Conservation (phyloP, 2,329 filamentous ascomycete species). For the Xylariales sp. region DNA sequence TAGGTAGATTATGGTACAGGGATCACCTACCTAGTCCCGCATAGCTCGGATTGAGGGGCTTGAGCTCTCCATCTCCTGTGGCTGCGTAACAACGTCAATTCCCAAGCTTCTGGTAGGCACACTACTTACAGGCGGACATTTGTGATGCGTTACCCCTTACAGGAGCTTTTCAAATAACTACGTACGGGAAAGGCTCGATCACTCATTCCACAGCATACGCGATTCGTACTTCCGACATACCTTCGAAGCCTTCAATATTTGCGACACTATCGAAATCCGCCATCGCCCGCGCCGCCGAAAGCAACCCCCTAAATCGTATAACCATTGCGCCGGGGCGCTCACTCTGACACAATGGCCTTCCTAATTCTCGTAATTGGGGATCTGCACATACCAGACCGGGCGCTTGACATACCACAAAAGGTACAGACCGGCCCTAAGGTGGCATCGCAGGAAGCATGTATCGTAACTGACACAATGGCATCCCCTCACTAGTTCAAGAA, state of each 20-base stretch:
- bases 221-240: neutral
- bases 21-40: neutral
- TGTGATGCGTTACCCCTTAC: neutral
- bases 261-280: conserved; percentile 1
- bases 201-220: neutral
- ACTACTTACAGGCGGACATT: neutral
- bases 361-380: conserved; percentile 93
- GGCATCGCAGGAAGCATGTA: conserved; percentile 19
- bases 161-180: conserved; percentile 1
- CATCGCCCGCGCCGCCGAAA: conserved; percentile 5
- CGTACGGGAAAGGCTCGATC: neutral
- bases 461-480: conserved; percentile 27
- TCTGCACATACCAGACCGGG: conserved; percentile 92
- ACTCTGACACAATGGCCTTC: conserved; percentile 76
- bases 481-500: conserved; percentile 78
- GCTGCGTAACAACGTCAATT: conserved; percentile 34
- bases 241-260: neutral
- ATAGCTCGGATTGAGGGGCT: conserved; percentile 31
- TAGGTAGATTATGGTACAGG: neutral
- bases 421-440: conserved; percentile 57
- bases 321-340: neutral
- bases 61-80: conserved; percentile 30
- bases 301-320: neutral
- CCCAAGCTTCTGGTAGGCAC: conserved; percentile 7
- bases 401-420: conserved; percentile 90